Base-by-base conservation (phyloP, 768 basidiomycete genomes). In the Lactifluus hygrophoroides region DNA sequence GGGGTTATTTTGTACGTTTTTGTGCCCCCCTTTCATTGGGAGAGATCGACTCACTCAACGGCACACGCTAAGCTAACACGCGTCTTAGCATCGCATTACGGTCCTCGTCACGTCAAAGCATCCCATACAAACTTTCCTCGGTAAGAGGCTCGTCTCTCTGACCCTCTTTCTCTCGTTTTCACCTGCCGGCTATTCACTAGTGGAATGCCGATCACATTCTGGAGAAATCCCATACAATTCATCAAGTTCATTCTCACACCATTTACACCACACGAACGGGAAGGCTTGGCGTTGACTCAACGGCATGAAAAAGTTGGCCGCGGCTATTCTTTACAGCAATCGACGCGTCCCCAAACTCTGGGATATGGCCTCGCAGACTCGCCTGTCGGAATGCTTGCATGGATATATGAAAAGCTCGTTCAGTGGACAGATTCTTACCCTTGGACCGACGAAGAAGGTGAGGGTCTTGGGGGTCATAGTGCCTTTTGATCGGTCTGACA, bases 381-480 rank as follows among this genome's bases (percentile, higher is more conserved):
- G 23, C 83, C 82, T 7, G 72, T 73, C 10, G 82, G 78, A 0
- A 47, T 72, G 17, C 62, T 72, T 3, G 69, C 68, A 2, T 72
- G 70, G 71, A 67, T 70, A 27, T 70, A 70, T 51, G 68, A 70
- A 55, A 70, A 71, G 58, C 65, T 63, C 43, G 57, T 67, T 16
- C 13, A 19, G 10, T 69, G 67, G 70, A 56, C 67, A 0, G 81
- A 83, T 63, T 61, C 66, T 5, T 82, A 84, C 65, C 72, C 74
- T 0, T 83, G 80, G 81, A 71, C 72, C 16, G 77, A 80, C 46
- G 80, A 82, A 35, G 79, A 82, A 70, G 70, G 83, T 77, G 21
- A 6, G 61, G 28, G 3, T 7, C 14, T 42, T n/a, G n/a, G n/a
- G n/a, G 14, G 37, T 37, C 28, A 10, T 37, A 11, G 7, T 19